Evolutionary conservation across 257 asterid species (phyloP).

Genomic region (Ligustrum vulgare): DNA sequence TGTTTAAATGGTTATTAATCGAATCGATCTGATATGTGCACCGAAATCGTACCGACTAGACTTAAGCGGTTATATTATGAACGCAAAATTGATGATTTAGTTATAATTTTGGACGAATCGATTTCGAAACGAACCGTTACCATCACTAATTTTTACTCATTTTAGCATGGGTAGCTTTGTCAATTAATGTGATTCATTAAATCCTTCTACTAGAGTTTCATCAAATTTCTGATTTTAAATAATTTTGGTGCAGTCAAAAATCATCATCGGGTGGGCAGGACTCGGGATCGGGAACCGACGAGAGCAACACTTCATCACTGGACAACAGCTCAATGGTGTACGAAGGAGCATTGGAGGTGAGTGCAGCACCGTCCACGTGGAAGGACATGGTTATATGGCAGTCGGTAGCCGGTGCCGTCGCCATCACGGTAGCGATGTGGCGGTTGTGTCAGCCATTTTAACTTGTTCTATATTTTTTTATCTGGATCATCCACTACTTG

Average conservation of each 20-base stretch:
- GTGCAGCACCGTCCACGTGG: slow-evolving; percentile 32
- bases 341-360: slow-evolving; percentile 40
- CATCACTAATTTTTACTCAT: background rate
- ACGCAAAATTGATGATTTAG: too few relatives aligned
- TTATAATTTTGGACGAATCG: too few relatives aligned
- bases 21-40: too few relatives aligned
- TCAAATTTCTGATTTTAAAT: background rate
- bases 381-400: slow-evolving; percentile 25
- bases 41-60: too few relatives aligned
- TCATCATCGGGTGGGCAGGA: slow-evolving; percentile 36
- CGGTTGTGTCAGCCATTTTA: slow-evolving; percentile 28
- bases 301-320: background rate
- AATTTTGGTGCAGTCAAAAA: slow-evolving; percentile 35
- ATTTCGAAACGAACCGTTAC: too few relatives aligned
- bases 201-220: too few relatives aligned
- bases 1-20: too few relatives aligned
- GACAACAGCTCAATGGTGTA: slow-evolving; percentile 36
- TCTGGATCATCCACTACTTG: slow-evolving; percentile 13
- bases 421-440: slow-evolving; percentile 32
- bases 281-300: slow-evolving; percentile 10
- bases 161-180: background rate
- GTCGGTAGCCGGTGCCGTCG: slow-evolving; percentile 33
- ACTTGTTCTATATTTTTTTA: background rate
- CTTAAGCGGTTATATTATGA: too few relatives aligned
- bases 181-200: background rate